phyloP scores from a whole-genome alignment of 208 protist species.

The Novymonas esmeraldas region DNA sequence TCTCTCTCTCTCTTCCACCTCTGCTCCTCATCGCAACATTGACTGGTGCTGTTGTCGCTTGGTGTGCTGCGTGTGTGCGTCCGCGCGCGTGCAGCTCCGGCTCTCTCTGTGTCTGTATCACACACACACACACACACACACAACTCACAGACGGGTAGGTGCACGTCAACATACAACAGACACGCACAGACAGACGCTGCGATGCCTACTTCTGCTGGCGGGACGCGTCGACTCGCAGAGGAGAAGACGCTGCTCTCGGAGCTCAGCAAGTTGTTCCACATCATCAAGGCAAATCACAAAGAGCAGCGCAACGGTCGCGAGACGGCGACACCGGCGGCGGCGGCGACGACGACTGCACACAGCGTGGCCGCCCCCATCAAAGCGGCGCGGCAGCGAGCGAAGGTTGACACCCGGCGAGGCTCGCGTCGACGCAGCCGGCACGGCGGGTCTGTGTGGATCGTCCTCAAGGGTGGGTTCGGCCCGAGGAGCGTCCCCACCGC shows the following conservation, averaged over 20 bases:
- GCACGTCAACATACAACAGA: too few relatives aligned
- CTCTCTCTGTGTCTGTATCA: neutral
- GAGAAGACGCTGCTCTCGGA: conserved; percentile 69
- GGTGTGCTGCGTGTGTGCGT: neutral
- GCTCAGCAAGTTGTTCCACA: conserved; percentile 66
- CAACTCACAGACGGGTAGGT: too few relatives aligned
- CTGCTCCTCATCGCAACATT: neutral
- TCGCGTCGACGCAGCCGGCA: conserved; percentile 29
- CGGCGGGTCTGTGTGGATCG: conserved; percentile 77
- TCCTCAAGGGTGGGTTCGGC: conserved; percentile 80
- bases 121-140: neutral
- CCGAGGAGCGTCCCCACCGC: conserved; percentile 33
- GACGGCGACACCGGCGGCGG: neutral
- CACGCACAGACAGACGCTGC: neutral
- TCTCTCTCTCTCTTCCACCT: neutral
- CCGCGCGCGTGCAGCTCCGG: too few relatives aligned
- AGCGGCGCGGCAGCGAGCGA: conserved; percentile 4
- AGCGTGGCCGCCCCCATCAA: neutral
- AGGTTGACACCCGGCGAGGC: conserved; percentile 17
- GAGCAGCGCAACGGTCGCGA: conserved; percentile 37
- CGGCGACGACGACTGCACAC: neutral
- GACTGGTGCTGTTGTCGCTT: too few relatives aligned
- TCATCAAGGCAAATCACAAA: conserved; percentile 57
- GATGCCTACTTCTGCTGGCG: conserved; percentile 17
- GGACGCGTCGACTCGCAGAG: conserved; percentile 27